Conservation (phyloP, 1,284 basidiomycete species). For the Testicularia cyperi region DNA sequence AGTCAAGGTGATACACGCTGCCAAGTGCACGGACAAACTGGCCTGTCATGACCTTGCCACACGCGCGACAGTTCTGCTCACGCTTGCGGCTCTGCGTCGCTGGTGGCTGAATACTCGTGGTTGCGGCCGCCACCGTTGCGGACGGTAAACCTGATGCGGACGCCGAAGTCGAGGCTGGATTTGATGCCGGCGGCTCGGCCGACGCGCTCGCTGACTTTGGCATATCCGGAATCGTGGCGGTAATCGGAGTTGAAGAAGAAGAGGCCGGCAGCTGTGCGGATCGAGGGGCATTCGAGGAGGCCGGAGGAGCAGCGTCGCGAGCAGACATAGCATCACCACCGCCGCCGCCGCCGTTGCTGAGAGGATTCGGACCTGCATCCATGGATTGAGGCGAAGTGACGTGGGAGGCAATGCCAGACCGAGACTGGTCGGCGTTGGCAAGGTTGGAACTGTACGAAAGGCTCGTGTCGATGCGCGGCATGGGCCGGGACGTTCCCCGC, state of each 20-base stretch:
- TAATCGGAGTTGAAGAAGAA: not conserved
- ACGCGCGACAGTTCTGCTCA: slow-evolving; percentile 54
- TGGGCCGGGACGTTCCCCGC: slow-evolving; percentile 17
- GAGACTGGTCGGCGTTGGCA: too few relatives aligned
- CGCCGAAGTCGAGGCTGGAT: too few relatives aligned
- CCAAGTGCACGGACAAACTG: slow-evolving; percentile 95
- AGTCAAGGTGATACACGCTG: slow-evolving; percentile 90
- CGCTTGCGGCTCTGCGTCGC: not conserved
- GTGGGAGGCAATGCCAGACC: slow-evolving; percentile 8
- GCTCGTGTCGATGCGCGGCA: slow-evolving; percentile 26
- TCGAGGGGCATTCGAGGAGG: too few relatives aligned
- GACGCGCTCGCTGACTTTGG: too few relatives aligned
- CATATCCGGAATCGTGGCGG: not conserved
- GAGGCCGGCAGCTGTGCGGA: too few relatives aligned
- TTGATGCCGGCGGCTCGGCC: too few relatives aligned
- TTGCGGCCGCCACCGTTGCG: too few relatives aligned
- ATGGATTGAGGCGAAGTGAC: slow-evolving; percentile 24
- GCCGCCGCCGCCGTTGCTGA: slow-evolving; percentile 1
- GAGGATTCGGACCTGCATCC: slow-evolving; percentile 14
- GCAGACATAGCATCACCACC: too few relatives aligned
- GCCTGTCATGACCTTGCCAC: slow-evolving; percentile 69
- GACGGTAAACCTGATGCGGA: too few relatives aligned
- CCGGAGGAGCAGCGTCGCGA: too few relatives aligned
- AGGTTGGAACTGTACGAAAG: too few relatives aligned
- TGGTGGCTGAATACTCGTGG: slow-evolving; percentile 5